Base-by-base conservation (phyloP, 495 filamentous ascomycete species). In the Hypoxylon subgilvum region DNA sequence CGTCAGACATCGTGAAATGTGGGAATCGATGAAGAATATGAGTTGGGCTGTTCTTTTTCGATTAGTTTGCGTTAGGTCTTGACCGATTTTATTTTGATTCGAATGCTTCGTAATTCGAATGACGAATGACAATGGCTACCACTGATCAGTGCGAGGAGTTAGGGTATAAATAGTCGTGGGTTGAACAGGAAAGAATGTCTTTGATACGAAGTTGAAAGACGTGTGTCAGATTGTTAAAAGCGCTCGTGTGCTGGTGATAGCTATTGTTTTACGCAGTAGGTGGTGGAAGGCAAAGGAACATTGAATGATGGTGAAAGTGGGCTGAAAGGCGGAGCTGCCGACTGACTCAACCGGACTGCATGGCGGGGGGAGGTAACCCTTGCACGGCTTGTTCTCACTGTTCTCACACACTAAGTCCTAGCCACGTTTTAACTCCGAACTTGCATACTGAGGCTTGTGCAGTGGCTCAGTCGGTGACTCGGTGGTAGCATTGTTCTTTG, bases 1-100 rank as follows among this genome's bases (percentile, higher is more conserved):
- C 83, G 50, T 79, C 81, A 82, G 87, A 76, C 78, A 81, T 80
- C 39, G 69, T 79, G 72, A 67, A 43, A 32, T 22, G 10, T n/a
- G 7, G 9, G 13, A 27, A 32, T 27, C 23, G 23, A 27, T 3
- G 23, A 27, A 27, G 23, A 27, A 8, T 4, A 27, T 27, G 23
- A 8, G 23, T 27, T n/a, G n/a, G n/a, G n/a, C n/a, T n/a, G n/a
- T 27, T 27, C 23, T 27, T 27, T 4, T 27, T 27, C 8, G 23
- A 27, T 8, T 27, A 8, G 23, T 27, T 27, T 27, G 23, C 4
- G n/a, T n/a, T n/a, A n/a, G n/a, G n/a, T n/a, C n/a, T n/a, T n/a
- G n/a, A n/a, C n/a, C n/a, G n/a, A n/a, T n/a, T 27, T 27, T 27
- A 8, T 4, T 27, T 27, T 8, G 23, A 8, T 27, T 27, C 23